Conservation (phyloP, 2,329 filamentous ascomycete species). For the Aspergillus sp. region DNA sequence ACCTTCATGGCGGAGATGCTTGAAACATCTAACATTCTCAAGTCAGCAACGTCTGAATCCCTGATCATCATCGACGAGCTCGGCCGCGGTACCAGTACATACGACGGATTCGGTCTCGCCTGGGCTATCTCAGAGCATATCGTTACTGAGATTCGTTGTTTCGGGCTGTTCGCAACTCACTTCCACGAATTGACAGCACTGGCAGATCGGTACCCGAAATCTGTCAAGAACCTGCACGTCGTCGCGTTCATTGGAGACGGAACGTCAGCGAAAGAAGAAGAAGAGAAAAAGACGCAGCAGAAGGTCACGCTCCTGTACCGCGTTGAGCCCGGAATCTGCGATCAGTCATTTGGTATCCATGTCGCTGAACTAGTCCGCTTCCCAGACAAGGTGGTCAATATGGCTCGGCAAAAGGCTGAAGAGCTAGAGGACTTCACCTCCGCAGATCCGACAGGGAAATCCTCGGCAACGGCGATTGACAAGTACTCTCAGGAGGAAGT, state of each 20-base stretch:
- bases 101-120: slow-evolving; percentile 97
- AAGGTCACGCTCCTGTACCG: slow-evolving; percentile 97
- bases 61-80: slow-evolving; percentile 99
- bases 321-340: slow-evolving; percentile 91
- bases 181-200: slow-evolving; percentile 97
- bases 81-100: slow-evolving; percentile 93
- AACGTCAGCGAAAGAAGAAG: slow-evolving; percentile 45
- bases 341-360: slow-evolving; percentile 97
- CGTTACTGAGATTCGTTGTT: slow-evolving; percentile 89
- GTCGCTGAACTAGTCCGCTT: slow-evolving; percentile 96
- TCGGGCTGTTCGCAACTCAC: slow-evolving; percentile 93
- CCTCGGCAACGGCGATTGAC: slow-evolving; percentile 31
- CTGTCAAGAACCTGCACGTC: slow-evolving; percentile 91
- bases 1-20: slow-evolving; percentile 99
- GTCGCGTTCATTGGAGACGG: slow-evolving; percentile 79
- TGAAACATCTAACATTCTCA: slow-evolving; percentile 96
- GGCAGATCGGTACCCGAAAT: slow-evolving; percentile 73
- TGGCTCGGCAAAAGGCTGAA: slow-evolving; percentile 99
- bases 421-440: slow-evolving; percentile 86
- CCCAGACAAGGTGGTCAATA: slow-evolving; percentile 93
- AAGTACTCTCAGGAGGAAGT: slow-evolving; percentile 79
- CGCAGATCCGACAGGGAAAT: slow-evolving; percentile 47
- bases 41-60: slow-evolving; percentile 90
- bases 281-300: slow-evolving; percentile 54
- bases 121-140: slow-evolving; percentile 99